A percentile compares a stretch with the other conserved stretches of the same genome.
These are phyloP conservation scores for Ophiocytium majus DNA, from an alignment of 352 stramenopile species.

Conservation along the genomic window DNA sequence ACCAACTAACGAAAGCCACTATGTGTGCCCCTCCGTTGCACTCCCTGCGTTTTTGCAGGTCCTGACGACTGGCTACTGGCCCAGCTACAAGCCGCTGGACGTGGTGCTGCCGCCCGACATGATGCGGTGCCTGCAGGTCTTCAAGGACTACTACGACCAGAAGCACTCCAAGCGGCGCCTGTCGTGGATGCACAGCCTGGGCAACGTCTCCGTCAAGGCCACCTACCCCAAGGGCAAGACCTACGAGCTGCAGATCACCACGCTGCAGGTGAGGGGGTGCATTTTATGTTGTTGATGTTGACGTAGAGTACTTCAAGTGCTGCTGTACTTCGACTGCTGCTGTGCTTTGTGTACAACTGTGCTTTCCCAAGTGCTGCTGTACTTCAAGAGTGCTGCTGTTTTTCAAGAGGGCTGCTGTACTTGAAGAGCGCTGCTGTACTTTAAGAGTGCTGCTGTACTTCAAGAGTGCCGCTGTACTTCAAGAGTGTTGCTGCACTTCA, in stretches of 20 bases:
- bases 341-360: slow-evolving; percentile 3
- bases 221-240: slow-evolving; percentile 71
- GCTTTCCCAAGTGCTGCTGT: not conserved
- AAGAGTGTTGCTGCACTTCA: too few relatives aligned
- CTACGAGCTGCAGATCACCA: slow-evolving; percentile 96
- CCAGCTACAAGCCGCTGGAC: slow-evolving; percentile 93
- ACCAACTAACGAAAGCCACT: too few relatives aligned
- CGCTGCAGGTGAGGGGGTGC: slow-evolving; percentile 72
- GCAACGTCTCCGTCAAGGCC: slow-evolving; percentile 84
- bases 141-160: slow-evolving; percentile 79
- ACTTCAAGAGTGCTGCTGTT: too few relatives aligned
- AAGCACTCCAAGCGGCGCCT: slow-evolving; percentile 74
- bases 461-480: too few relatives aligned
- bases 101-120: slow-evolving; percentile 86
- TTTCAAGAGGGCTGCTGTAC: too few relatives aligned
- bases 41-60: too few relatives aligned
- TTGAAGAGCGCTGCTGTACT: too few relatives aligned
- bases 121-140: slow-evolving; percentile 85
- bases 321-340: not conserved
- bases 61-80: slow-evolving; percentile 97
- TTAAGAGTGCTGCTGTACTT: too few relatives aligned
- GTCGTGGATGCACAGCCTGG: slow-evolving; percentile 92
- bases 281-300: too few relatives aligned
- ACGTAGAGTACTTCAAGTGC: not conserved
- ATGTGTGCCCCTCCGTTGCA: too few relatives aligned